These are phyloP conservation scores for Fusarium nematophilum DNA, from an alignment of 2,329 filamentous ascomycete species.

Conservation along the genomic window DNA sequence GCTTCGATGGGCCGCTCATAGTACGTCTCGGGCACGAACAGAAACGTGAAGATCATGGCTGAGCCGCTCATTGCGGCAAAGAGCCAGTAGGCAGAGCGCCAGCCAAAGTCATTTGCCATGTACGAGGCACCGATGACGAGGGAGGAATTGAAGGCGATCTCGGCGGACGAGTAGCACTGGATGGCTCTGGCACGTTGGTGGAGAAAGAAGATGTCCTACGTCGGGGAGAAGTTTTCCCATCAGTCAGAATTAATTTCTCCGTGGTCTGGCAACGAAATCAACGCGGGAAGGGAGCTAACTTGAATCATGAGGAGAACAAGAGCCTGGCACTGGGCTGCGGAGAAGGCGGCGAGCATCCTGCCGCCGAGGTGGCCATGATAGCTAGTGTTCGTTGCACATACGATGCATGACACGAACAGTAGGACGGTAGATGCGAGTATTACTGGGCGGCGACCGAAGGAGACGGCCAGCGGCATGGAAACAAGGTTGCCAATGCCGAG, in stretches of 20 bases:
- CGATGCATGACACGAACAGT: constrained; percentile 41
- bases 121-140: too few relatives aligned
- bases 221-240: neutral
- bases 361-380: constrained; percentile 33
- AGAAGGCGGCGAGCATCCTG: too few relatives aligned
- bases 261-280: constrained; percentile 36
- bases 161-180: neutral
- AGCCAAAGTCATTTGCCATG: too few relatives aligned
- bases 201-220: neutral
- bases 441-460: constrained; percentile 48
- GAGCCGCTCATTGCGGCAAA: neutral
- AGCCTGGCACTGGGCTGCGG: constrained; percentile 32
- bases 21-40: neutral
- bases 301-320: constrained; percentile 37
- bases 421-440: constrained; percentile 44
- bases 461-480: constrained; percentile 49
- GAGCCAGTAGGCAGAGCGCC: too few relatives aligned
- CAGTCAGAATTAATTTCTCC: constrained; percentile 35
- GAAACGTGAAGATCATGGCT: neutral
- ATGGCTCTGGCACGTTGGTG: neutral
- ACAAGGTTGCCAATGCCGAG: constrained; percentile 45
- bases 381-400: neutral
- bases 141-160: too few relatives aligned
- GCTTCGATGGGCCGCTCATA: neutral
- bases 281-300: constrained; percentile 22